Percentiles rank a stretch among this genome's conserved stretches.
These are phyloP conservation scores for Xerocomus brunneocitrinus DNA, from an alignment of 768 basidiomycete species.

Conservation along the genomic window DNA sequence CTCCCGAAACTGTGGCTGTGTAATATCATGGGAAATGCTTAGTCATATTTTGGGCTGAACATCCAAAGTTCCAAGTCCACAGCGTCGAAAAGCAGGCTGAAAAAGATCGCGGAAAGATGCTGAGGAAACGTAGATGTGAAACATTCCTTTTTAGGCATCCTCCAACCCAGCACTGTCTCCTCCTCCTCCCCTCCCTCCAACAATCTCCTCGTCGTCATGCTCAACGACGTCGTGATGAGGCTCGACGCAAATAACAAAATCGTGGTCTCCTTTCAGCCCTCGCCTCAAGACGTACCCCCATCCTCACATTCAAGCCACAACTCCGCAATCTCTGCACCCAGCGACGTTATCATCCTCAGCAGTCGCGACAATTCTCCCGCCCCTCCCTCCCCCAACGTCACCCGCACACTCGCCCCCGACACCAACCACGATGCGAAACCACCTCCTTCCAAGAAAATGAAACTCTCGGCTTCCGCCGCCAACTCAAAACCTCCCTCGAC, in stretches of 20 bases:
- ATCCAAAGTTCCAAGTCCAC: conserved; percentile 20
- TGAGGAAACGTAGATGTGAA: conserved; percentile 29
- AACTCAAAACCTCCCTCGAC: conserved; percentile 27
- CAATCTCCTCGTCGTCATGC: conserved; percentile 12
- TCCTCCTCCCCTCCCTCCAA: conserved; percentile 25
- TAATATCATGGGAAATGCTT: conserved; percentile 14
- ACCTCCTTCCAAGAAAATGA: conserved; percentile 29
- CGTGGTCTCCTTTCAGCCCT: neutral
- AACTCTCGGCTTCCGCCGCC: conserved; percentile 21
- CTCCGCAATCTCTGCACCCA: conserved; percentile 14
- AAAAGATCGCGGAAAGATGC: conserved; percentile 27
- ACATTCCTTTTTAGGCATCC: conserved; percentile 36
- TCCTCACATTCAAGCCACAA: conserved; percentile 15
- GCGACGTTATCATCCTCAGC: conserved; percentile 27
- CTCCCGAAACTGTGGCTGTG: neutral
- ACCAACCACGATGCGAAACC: conserved; percentile 21
- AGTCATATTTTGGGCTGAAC: conserved; percentile 12
- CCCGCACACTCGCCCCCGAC: conserved; percentile 13
- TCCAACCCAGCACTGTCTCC: conserved; percentile 29
- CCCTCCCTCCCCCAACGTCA: conserved; percentile 10
- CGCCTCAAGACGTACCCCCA: conserved; percentile 4
- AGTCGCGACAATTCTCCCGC: conserved; percentile 30
- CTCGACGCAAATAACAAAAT: conserved; percentile 11
- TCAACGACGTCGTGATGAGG: conserved; percentile 28
- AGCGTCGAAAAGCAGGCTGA: conserved; percentile 18